Evolutionary conservation across 495 filamentous ascomycete genomes (phyloP).

Genomic region (Diplogelasinospora grovesii): DNA sequence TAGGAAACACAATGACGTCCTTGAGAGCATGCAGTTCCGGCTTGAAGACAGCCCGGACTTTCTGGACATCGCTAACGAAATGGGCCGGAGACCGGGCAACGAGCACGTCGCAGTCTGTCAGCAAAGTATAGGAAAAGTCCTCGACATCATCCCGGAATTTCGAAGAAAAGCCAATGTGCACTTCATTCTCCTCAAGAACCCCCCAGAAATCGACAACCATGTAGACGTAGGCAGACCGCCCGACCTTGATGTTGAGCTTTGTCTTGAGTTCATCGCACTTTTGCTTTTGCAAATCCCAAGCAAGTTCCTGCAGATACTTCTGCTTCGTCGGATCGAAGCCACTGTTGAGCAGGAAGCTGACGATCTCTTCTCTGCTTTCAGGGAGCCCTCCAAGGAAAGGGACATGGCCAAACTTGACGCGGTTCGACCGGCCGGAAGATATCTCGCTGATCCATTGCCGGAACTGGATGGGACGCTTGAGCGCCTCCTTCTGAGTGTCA

Average conservation of each 20-base stretch:
- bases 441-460: constrained; percentile 51
- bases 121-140: constrained; percentile 49
- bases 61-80: constrained; percentile 77
- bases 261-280: constrained; percentile 51
- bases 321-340: constrained; percentile 60
- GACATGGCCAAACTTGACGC: constrained; percentile 28
- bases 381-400: constrained; percentile 50
- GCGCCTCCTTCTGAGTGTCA: constrained; percentile 49
- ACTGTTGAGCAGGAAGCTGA: constrained; percentile 51
- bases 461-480: constrained; percentile 44
- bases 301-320: constrained; percentile 50
- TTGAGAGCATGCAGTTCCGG: constrained; percentile 65
- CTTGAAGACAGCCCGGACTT: constrained; percentile 51
- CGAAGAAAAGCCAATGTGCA: constrained; percentile 73
- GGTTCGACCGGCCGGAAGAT: constrained; percentile 27
- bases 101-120: constrained; percentile 68
- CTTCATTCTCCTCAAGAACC: constrained; percentile 63
- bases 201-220: constrained; percentile 77
- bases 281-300: constrained; percentile 47
- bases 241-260: constrained; percentile 64
- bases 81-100: constrained; percentile 82
- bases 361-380: constrained; percentile 39
- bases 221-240: constrained; percentile 67
- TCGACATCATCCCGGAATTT: constrained; percentile 48
- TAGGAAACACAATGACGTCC: constrained; percentile 82